These are phyloP conservation scores for Saussurea involucrata DNA, from an alignment of 129 eudicot species.

Conservation along the genomic window DNA sequence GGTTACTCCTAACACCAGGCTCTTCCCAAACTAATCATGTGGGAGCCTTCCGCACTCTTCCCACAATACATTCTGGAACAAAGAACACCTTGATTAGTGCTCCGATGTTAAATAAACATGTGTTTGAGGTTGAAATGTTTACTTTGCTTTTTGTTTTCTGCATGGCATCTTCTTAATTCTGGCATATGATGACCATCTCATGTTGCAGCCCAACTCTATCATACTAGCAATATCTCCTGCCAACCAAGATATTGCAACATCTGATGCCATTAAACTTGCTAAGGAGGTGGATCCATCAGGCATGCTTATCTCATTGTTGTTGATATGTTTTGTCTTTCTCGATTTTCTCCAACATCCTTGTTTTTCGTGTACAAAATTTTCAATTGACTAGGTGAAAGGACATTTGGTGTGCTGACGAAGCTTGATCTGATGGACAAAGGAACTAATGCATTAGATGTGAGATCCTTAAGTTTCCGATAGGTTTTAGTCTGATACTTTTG, in stretches of 20 bases:
- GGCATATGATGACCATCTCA: background rate
- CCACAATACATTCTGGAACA: too few relatives aligned
- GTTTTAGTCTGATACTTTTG: background rate
- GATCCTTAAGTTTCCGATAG: background rate
- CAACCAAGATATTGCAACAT: constrained; percentile 91
- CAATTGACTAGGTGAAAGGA: constrained; percentile 65
- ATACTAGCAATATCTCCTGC: constrained; percentile 94
- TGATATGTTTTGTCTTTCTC: background rate
- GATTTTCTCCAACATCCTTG: background rate
- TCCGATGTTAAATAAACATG: background rate
- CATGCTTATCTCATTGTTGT: constrained; percentile 16
- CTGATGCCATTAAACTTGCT: constrained; percentile 87
- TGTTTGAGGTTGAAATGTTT: background rate
- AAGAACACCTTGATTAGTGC: too few relatives aligned
- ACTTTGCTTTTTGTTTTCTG: background rate
- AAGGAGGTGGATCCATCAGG: constrained; percentile 90
- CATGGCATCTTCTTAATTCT: background rate
- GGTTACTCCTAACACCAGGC: too few relatives aligned
- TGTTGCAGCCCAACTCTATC: constrained; percentile 67
- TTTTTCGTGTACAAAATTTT: background rate
- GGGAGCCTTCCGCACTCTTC: too few relatives aligned
- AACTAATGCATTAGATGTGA: constrained; percentile 83
- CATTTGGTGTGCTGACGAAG: constrained; percentile 84
- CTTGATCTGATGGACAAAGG: constrained; percentile 94
- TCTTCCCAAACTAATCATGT: too few relatives aligned